A percentile compares a stretch with the other conserved stretches of the same genome.
These are phyloP conservation scores for Agrocybe praecox DNA, from an alignment of 768 basidiomycete genomes.

Conservation along the genomic window DNA sequence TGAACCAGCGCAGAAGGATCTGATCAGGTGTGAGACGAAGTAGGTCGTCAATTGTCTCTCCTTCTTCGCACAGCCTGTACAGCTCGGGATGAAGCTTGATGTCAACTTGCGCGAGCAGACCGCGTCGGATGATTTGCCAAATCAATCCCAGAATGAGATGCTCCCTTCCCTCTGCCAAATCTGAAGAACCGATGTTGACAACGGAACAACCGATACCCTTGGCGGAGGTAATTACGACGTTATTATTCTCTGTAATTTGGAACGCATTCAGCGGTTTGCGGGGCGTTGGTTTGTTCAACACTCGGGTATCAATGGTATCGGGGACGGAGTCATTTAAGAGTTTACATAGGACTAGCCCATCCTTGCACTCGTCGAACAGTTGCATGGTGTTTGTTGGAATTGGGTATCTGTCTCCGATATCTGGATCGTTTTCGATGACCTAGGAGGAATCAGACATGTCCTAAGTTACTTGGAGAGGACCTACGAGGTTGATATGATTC, in stretches of 20 bases:
- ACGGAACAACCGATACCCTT: constrained; percentile 99
- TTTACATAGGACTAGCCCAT: constrained; percentile 96
- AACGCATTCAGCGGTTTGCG: constrained; percentile 93
- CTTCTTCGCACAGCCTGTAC: constrained; percentile 95
- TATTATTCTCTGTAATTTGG: constrained; percentile 99
- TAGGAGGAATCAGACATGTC: constrained; percentile 29
- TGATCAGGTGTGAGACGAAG: constrained; percentile 94
- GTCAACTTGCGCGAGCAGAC: constrained; percentile 92
- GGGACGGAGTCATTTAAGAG: constrained; percentile 99
- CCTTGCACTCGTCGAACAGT: constrained; percentile 94
- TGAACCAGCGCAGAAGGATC: constrained; percentile 98
- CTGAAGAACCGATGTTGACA: constrained; percentile 95
- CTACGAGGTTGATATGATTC: constrained; percentile 94
- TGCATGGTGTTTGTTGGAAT: constrained; percentile 98
- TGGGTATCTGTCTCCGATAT: constrained; percentile 80
- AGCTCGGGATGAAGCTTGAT: constrained; percentile 98
- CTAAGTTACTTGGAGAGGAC: constrained; percentile 25
- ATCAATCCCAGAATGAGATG: constrained; percentile 97
- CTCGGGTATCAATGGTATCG: constrained; percentile 98
- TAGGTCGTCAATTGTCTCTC: constrained; percentile 95
- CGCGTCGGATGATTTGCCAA: constrained; percentile 97
- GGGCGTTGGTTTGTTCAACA: constrained; percentile 84
- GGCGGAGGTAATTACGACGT: constrained; percentile 97
- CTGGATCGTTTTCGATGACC: constrained; percentile 91
- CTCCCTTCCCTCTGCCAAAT: constrained; percentile 91